These are phyloP conservation scores for Podaxis mareebaensis DNA, from an alignment of 768 basidiomycete species.

Conservation along the genomic window DNA sequence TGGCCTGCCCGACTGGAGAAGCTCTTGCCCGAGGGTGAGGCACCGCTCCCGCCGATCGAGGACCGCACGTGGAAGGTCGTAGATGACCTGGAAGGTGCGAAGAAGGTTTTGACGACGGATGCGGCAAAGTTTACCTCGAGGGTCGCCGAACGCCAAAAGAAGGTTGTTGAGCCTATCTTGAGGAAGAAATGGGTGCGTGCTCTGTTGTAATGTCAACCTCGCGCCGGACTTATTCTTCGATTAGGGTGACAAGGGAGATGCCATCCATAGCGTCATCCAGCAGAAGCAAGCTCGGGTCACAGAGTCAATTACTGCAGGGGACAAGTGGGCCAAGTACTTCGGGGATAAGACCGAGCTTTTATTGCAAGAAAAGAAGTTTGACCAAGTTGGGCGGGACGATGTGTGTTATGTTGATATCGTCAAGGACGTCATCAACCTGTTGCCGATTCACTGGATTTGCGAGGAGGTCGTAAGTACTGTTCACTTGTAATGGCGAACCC, in stretches of 20 bases:
- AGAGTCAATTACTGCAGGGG: conserved; percentile 7
- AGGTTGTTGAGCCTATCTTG: conserved; percentile 26
- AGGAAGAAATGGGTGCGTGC: conserved; percentile 23
- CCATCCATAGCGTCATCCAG: conserved; percentile 15
- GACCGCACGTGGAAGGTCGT: conserved; percentile 27
- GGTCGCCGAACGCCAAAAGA: conserved; percentile 34
- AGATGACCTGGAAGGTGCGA: conserved; percentile 33
- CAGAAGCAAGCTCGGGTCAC: conserved; percentile 19
- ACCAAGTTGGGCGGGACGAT: conserved; percentile 25
- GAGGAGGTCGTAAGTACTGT: conserved; percentile 50
- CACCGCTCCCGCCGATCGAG: background rate
- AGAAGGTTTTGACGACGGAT: conserved; percentile 29
- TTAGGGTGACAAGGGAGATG: conserved; percentile 15
- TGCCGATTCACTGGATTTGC: conserved; percentile 64
- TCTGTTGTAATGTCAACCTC: background rate
- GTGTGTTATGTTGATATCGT: conserved; percentile 56
- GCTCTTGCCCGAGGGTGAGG: background rate
- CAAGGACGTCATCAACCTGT: conserved; percentile 62
- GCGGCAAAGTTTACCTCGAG: conserved; percentile 32
- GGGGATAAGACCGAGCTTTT: conserved; percentile 31
- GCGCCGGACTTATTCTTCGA: background rate
- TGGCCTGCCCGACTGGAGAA: conserved; percentile 42
- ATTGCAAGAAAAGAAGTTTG: conserved; percentile 36
- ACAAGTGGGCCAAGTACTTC: conserved; percentile 30
- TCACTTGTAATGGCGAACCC: background rate